Evolutionary conservation across 169 alveolate genomes (phyloP), one percentile per base, ranked within the genome.

Genomic region (Eimeria falciformis): DNA sequence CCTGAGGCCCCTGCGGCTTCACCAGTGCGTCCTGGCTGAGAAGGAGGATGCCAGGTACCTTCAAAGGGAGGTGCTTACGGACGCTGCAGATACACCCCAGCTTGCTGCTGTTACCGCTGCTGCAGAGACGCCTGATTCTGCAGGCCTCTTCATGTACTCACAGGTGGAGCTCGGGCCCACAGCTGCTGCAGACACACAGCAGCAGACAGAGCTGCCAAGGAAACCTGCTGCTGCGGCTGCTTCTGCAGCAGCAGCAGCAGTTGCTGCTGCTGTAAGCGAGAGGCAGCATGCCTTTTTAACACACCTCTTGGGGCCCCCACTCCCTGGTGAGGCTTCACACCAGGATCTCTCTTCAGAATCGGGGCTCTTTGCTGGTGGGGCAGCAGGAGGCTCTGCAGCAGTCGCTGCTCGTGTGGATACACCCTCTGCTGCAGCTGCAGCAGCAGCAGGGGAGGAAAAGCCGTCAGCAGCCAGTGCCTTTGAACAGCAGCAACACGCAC

Each of bases 21-120:
- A 92, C 82, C 96, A 94, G 89, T 94, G 96, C 53, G 91, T 94
- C 47, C 73, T 94, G 18, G 96, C 96, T 11, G 95, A 94, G 53
- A 86, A 89, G 47, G 96, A 94, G 37, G 93, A 93, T 23, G 93
- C 92, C 50, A 90, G 55, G 9, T 75, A 65, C 40, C 65, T 43
- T 23, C 85, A 75, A n/a, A 40, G 85, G 45, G 85, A 75, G 40
- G 85, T 75, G 21, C 62, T 75, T 6, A 75, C 85, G 37, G 56
- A 43, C 3, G 66, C 85, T 21, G 65, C 85, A 40, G 85, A 75
- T 46, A 65, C 43, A 7, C 85, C 29, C 5, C 85, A 33, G 43
- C 33, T 50, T 75, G 45, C 66, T 45, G 85, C 82, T 29, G 82
- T 55, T 4, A 17, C 3, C 40, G 23, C 46, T 75, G 33, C 85